phyloP scores from a whole-genome alignment of 352 stramenopile species.

The Phytophthora nicotianae region DNA sequence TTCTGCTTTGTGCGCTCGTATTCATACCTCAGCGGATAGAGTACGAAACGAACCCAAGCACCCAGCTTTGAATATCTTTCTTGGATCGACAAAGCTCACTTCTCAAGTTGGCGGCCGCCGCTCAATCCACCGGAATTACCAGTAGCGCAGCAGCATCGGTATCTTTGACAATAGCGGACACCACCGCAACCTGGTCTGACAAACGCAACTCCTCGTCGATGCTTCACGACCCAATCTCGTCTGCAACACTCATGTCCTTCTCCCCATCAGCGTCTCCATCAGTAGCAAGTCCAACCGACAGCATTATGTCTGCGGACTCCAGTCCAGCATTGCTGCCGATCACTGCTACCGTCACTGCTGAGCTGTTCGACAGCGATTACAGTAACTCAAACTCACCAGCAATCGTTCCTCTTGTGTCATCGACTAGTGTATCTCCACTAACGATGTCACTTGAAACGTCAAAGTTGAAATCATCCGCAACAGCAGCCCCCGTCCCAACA shows the following conservation, averaged over 20 bases:
- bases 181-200: constrained; percentile 3
- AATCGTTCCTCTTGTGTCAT: constrained; percentile 34
- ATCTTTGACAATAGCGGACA: constrained; percentile 14
- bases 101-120: constrained; percentile 41
- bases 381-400: constrained; percentile 33
- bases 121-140: constrained; percentile 2
- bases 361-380: constrained; percentile 26
- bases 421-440: constrained; percentile 30
- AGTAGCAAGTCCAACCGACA: constrained; percentile 14
- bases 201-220: constrained; percentile 24
- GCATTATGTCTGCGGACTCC: constrained; percentile 3
- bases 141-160: constrained; percentile 5
- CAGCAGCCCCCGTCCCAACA: constrained; percentile 10
- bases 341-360: constrained; percentile 6
- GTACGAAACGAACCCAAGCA: constrained; percentile 34
- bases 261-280: constrained; percentile 22
- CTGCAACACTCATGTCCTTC: constrained; percentile 29
- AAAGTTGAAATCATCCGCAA: constrained; percentile 14
- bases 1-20: constrained; percentile 4
- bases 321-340: constrained; percentile 23
- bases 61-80: constrained; percentile 44
- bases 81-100: constrained; percentile 36
- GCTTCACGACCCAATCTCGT: constrained; percentile 32
- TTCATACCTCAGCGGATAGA: constrained; percentile 6
- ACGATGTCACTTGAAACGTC: constrained; percentile 27